Evolutionary conservation across 768 basidiomycete genomes (phyloP), one percentile per base, ranked within the genome.

Genomic region (Porphyrellus cyaneotinctus): DNA sequence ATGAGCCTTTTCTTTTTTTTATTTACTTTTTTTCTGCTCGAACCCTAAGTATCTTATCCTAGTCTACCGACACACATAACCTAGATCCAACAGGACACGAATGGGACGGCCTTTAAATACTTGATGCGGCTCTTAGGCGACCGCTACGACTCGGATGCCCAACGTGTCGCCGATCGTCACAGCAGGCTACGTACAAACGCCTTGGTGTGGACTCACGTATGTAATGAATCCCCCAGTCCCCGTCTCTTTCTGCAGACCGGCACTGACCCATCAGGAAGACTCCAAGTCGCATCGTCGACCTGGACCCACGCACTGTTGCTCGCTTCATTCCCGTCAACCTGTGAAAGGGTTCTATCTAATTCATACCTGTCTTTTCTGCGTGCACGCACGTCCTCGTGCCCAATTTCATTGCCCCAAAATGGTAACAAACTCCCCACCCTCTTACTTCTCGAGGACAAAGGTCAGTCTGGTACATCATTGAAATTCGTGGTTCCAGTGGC

Each of bases 121-220:
- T n/a, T 49, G 50, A 18, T 38, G 48, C 51, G 53, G 64, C 42
- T 23, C 58, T 63, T 60, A 61, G 33, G 58, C 58, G 61, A 65
- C 58, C 52, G 49, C 52, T 51, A 37, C 36, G 36, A 10, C 35
- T n/a, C n/a, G n/a, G n/a, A 28, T 9, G 24, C 41, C 49, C 52
- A 54, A 52, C 56, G 39, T 59, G 60, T 48, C 15, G 50, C 48
- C 61, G 64, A 64, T 64, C 61, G 64, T 66, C 64, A 60, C 53
- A 63, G 49, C 38, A 41, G 42, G 43, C 36, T 66, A 64, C 63
- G 63, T 64, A 64, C 63, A 51, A 50, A 49, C 55, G 10, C 59
- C 42, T n/a, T 37, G 50, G 26, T 24, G 54, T 17, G 10, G 20
- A 22, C 31, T 52, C 47, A 47, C n/a, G 58, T 66, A 64, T 60